Percentiles rank a stretch among this genome's conserved stretches.
phyloP scores from a whole-genome alignment of 75 land plant genomes.

The Cunninghamia lanceolata region DNA sequence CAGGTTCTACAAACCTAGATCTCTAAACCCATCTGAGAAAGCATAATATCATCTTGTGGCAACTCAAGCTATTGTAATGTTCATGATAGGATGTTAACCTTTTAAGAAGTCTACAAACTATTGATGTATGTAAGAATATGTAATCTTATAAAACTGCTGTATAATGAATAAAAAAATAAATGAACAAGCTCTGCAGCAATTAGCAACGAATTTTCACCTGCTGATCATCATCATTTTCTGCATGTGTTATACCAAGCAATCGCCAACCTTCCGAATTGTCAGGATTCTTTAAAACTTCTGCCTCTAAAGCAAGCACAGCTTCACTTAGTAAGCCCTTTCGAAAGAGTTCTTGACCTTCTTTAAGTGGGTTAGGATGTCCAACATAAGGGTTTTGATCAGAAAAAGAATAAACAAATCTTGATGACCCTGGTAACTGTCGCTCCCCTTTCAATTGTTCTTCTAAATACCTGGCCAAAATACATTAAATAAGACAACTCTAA shows the following conservation, averaged over 20 bases:
- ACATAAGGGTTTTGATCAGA: conserved; percentile 97
- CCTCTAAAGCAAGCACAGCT: conserved; percentile 97
- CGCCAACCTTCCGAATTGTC: conserved; percentile 98
- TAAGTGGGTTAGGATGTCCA: conserved; percentile 90
- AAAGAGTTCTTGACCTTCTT: conserved; percentile 96
- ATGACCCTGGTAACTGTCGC: conserved; percentile 40
- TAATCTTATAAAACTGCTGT: not conserved
- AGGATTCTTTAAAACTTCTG: conserved; percentile 94
- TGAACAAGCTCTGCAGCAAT: not conserved
- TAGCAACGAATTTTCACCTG: conserved; percentile 49
- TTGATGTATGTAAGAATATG: not conserved
- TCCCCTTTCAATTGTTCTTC: conserved; percentile 58
- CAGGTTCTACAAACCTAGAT: not conserved
- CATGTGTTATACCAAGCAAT: conserved; percentile 92
- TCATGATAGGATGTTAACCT: not conserved
- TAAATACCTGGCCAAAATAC: conserved; percentile 37
- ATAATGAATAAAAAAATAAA: not conserved
- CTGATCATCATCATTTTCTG: conserved; percentile 98
- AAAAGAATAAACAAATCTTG: conserved; percentile 75
- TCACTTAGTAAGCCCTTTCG: conserved; percentile 94
- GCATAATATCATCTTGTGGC: not conserved
- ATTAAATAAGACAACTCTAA: not conserved
- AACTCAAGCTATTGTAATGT: not conserved
- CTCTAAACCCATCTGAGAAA: not conserved
- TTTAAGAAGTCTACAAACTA: not conserved